A percentile compares a stretch with the other conserved stretches of the same genome.
phyloP scores from a whole-genome alignment of 805 yeast species.

The Ogataea trehaloabstinens region DNA sequence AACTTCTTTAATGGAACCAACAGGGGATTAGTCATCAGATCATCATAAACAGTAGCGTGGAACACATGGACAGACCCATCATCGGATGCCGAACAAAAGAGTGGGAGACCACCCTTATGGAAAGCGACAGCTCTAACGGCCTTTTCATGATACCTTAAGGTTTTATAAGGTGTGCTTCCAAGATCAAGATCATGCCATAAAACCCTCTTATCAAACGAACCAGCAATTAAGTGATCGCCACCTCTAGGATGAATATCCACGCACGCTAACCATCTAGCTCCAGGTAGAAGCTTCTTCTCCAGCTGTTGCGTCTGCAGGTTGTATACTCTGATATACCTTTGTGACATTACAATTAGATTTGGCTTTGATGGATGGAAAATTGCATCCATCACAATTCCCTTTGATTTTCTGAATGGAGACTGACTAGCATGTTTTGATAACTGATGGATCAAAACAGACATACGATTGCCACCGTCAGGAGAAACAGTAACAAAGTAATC shows the following conservation, averaged over 20 bases:
- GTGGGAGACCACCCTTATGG: constrained; percentile 82
- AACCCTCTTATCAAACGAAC: constrained; percentile 91
- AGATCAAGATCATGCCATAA: constrained; percentile 97
- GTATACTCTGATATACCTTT: constrained; percentile 86
- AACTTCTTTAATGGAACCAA: constrained; percentile 94
- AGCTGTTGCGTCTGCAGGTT: constrained; percentile 84
- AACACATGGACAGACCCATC: constrained; percentile 91
- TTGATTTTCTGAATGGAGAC: constrained; percentile 89
- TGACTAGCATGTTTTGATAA: constrained; percentile 91
- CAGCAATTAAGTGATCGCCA: constrained; percentile 91
- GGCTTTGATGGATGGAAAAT: constrained; percentile 97
- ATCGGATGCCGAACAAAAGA: constrained; percentile 93
- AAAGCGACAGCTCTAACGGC: constrained; percentile 88
- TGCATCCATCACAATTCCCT: constrained; percentile 94
- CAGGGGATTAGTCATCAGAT: constrained; percentile 90
- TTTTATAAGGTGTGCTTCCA: constrained; percentile 87
- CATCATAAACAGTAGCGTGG: constrained; percentile 96
- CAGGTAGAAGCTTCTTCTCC: constrained; percentile 84
- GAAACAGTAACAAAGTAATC: constrained; percentile 96
- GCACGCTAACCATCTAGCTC: constrained; percentile 90
- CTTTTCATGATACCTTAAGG: constrained; percentile 88
- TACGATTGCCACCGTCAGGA: constrained; percentile 79
- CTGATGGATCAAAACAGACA: constrained; percentile 92
- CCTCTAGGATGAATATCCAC: constrained; percentile 90
- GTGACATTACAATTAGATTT: constrained; percentile 89